phyloP scores from a whole-genome alignment of 2,329 filamentous ascomycete species.

The Colletotrichum lini region DNA sequence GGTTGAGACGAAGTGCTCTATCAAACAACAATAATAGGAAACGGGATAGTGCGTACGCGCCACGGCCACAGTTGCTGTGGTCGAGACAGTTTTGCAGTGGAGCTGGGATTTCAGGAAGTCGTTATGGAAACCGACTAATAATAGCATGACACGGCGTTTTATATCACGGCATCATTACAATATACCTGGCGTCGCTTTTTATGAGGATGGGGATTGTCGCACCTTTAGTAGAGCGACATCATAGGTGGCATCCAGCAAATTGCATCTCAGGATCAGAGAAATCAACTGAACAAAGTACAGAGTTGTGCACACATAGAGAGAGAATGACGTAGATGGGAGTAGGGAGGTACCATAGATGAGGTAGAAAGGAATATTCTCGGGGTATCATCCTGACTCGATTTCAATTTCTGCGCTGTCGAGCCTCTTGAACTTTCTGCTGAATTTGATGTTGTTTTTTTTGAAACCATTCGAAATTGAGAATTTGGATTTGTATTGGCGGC shows the following conservation, averaged over 20 bases:
- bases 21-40: constrained; percentile 45
- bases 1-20: constrained; percentile 62
- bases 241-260: constrained; percentile 27
- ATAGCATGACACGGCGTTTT: constrained; percentile 42
- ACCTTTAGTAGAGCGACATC: constrained; percentile 14
- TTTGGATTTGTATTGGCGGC: not conserved
- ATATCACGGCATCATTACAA: constrained; percentile 33
- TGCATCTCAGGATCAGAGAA: constrained; percentile 22
- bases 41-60: constrained; percentile 10
- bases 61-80: constrained; percentile 15
- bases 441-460: too few relatives aligned
- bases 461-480: constrained; percentile 40
- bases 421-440: not conserved
- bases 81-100: not conserved
- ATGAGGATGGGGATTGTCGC: constrained; percentile 10
- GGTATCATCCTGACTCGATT: constrained; percentile 41
- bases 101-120: constrained; percentile 20
- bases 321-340: not conserved
- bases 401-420: constrained; percentile 42
- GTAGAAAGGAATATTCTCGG: constrained; percentile 16
- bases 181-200: constrained; percentile 40
- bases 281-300: constrained; percentile 15
- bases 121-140: constrained; percentile 36
- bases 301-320: not conserved
- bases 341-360: constrained; percentile 1